These are phyloP conservation scores for Thelephora aurantiotincta DNA, from an alignment of 768 basidiomycete species.

Conservation along the genomic window DNA sequence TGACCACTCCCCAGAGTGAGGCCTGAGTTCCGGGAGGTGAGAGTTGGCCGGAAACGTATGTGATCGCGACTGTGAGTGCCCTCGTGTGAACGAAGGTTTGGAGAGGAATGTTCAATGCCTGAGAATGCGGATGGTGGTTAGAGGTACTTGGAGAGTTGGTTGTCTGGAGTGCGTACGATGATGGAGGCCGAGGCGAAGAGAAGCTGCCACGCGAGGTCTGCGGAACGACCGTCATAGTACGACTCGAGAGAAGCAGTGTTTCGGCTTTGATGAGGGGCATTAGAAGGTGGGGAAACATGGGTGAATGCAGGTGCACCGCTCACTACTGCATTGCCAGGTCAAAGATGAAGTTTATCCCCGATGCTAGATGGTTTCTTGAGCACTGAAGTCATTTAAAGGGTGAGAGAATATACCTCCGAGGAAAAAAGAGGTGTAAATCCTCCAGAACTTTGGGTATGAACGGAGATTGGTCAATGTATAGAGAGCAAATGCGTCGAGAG, in stretches of 20 bases:
- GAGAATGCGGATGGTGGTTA: background rate
- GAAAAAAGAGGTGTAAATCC: conserved; percentile 62
- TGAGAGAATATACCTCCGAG: conserved; percentile 33
- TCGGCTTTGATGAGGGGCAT: conserved; percentile 30
- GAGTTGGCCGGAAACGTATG: conserved; percentile 54
- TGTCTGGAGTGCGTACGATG: conserved; percentile 32
- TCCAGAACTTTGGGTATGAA: conserved; percentile 45
- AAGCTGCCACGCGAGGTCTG: conserved; percentile 70
- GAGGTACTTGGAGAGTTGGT: background rate
- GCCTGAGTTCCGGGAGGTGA: conserved; percentile 54
- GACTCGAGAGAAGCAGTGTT: conserved; percentile 52
- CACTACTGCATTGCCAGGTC: conserved; percentile 64
- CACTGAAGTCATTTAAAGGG: background rate
- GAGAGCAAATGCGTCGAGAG: conserved; percentile 2
- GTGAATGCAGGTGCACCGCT: conserved; percentile 9
- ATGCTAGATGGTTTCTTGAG: conserved; percentile 18
- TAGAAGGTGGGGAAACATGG: background rate
- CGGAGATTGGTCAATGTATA: background rate
- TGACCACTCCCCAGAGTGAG: conserved; percentile 68
- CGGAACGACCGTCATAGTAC: conserved; percentile 42
- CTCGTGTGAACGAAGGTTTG: conserved; percentile 39
- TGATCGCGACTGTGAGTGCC: conserved; percentile 50
- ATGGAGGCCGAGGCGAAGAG: conserved; percentile 39
- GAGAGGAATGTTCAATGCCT: conserved; percentile 51
- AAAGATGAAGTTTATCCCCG: conserved; percentile 44